Conservation (phyloP, 1,284 basidiomycete genomes). For the Moesziomyces aphidis region DNA sequence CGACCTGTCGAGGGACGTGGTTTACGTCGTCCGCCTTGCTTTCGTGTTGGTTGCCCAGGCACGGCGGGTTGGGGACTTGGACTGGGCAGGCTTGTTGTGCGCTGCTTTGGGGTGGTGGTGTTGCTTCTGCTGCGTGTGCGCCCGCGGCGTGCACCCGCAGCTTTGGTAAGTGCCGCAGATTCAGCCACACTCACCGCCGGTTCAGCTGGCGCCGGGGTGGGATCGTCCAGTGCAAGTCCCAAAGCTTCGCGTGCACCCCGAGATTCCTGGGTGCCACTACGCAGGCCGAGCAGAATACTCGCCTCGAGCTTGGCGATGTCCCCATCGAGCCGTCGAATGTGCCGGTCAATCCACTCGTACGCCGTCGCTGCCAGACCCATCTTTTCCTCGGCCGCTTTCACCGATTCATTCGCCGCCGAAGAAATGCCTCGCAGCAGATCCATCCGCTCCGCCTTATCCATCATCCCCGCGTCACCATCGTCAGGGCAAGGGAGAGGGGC, state of each 20-base stretch:
- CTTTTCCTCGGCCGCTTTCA: conserved; percentile 70
- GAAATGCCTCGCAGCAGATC: conserved; percentile 32
- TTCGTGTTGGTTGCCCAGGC: too few relatives aligned
- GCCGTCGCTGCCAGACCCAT: conserved; percentile 71
- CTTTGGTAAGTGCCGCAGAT: conserved; percentile 32
- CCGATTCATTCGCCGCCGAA: conserved; percentile 35
- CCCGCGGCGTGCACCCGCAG: conserved; percentile 16
- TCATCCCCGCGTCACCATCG: neutral
- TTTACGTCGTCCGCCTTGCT: too few relatives aligned
- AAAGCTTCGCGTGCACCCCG: conserved; percentile 45
- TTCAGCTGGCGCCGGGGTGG: conserved; percentile 7
- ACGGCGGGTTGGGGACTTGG: neutral
- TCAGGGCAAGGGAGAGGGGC: too few relatives aligned
- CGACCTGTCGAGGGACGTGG: conserved; percentile 31
- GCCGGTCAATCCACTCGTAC: conserved; percentile 71
- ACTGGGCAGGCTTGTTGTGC: conserved; percentile 7
- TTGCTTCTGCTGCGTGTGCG: conserved; percentile 24
- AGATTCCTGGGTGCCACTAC: conserved; percentile 53
- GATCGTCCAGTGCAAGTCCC: conserved; percentile 27
- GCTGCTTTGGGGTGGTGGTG: conserved; percentile 11
- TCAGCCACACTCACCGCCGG: conserved; percentile 25
- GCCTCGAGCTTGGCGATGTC: conserved; percentile 65
- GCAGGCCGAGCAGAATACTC: conserved; percentile 56
- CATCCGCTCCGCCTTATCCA: conserved; percentile 17
- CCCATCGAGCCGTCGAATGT: conserved; percentile 71